Conservation (phyloP, 495 filamentous ascomycete genomes). For the Cryomyces minteri region DNA sequence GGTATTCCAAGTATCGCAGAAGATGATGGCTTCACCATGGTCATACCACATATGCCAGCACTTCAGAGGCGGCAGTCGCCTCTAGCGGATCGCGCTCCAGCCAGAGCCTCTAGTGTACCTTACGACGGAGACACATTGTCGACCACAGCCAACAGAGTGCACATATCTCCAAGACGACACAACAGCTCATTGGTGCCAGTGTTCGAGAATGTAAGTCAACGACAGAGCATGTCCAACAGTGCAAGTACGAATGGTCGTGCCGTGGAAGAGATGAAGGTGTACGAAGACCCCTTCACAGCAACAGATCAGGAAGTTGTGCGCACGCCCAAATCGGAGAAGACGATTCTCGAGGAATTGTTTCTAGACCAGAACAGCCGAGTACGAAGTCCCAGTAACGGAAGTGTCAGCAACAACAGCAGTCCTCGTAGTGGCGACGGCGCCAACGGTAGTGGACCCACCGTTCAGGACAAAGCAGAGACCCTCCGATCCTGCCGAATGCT, state of each 20-base stretch:
- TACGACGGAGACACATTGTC: too few species aligned
- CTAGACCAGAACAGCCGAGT: conserved; percentile 20
- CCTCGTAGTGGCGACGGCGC: not conserved
- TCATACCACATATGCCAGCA: conserved; percentile 16
- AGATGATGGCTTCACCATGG: conserved; percentile 25
- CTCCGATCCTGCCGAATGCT: conserved; percentile 34
- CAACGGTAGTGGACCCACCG: conserved; percentile 2
- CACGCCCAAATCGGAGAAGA: conserved; percentile 8
- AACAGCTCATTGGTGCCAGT: too few species aligned
- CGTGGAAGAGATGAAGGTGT: conserved; percentile 13
- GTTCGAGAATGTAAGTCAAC: too few species aligned
- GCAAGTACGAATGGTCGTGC: too few species aligned
- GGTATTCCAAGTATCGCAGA: conserved; percentile 12
- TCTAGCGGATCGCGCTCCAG: conserved; percentile 5
- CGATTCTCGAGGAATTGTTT: conserved; percentile 21
- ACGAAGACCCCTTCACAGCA: conserved; percentile 20
- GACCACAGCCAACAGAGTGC: too few species aligned
- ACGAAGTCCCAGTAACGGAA: conserved; percentile 11
- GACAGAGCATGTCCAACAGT: too few species aligned
- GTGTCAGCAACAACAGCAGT: not conserved
- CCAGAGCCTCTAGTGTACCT: not conserved
- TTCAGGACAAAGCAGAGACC: conserved; percentile 29
- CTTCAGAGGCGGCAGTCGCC: conserved; percentile 1
- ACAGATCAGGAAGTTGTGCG: conserved; percentile 4
- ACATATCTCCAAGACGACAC: too few species aligned